These are phyloP conservation scores for Solanum lycopersicoides DNA, from an alignment of 257 asterid species.

Conservation along the genomic window DNA sequence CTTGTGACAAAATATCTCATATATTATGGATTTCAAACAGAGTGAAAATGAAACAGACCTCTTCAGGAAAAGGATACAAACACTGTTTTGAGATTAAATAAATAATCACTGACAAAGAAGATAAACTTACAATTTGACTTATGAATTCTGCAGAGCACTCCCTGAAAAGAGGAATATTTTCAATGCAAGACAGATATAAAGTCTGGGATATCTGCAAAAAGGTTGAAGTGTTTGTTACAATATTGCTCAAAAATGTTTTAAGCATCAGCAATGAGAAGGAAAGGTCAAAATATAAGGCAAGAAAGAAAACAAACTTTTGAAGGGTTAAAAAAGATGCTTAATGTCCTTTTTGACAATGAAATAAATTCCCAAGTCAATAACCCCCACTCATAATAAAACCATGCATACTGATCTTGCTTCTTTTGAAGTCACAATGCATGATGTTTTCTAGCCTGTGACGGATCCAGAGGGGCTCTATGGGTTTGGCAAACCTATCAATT, in stretches of 20 bases:
- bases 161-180: conserved; percentile 58
- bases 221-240: background rate
- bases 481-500: background rate
- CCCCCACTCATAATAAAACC: background rate
- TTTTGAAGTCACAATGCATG: background rate
- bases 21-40: background rate
- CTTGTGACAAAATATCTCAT: background rate
- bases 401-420: background rate
- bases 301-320: background rate
- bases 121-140: conserved; percentile 71
- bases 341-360: background rate
- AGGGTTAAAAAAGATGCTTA: background rate
- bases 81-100: background rate
- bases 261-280: background rate
- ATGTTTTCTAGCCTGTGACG: background rate
- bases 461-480: background rate
- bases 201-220: conserved; percentile 69
- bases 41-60: background rate
- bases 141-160: conserved; percentile 81
- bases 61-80: background rate
- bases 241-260: background rate
- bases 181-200: conserved; percentile 56
- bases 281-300: background rate
- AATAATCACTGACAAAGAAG: background rate
- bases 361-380: background rate